phyloP scores from a whole-genome alignment of 306 rosid genomes.

The Styphnolobium japonicum region DNA sequence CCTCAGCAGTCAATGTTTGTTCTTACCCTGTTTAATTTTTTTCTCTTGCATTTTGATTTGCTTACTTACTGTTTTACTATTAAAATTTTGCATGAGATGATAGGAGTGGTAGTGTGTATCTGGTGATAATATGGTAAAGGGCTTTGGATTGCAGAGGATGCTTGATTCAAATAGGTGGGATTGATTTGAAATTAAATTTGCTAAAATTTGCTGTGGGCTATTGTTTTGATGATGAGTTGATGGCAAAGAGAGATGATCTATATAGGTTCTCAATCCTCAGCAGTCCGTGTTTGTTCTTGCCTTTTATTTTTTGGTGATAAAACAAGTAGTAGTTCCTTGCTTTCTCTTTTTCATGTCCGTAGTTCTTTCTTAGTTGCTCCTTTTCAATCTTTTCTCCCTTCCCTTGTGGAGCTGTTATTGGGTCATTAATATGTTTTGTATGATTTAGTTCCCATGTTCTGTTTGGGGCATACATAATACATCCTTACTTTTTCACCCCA shows the following conservation, averaged over 20 bases:
- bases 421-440: too few species aligned
- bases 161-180: background rate
- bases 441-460: too few species aligned
- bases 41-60: background rate
- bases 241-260: too few species aligned
- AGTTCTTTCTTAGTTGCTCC: background rate
- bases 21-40: too few species aligned
- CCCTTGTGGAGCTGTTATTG: background rate
- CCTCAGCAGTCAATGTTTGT: too few species aligned
- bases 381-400: background rate
- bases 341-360: background rate
- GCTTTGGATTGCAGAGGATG: background rate
- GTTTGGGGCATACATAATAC: too few species aligned
- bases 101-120: background rate
- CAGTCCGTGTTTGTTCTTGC: too few species aligned
- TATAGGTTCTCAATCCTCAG: too few species aligned
- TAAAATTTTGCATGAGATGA: background rate
- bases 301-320: too few species aligned
- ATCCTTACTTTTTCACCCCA: too few species aligned
- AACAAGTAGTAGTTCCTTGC: background rate
- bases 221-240: background rate
- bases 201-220: background rate
- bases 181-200: background rate
- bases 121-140: background rate
- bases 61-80: too few species aligned